Percentiles rank a stretch among this genome's conserved stretches.
These are phyloP conservation scores for Colletotrichum euphorbiae DNA, from an alignment of 2,329 filamentous ascomycete species.

Conservation along the genomic window DNA sequence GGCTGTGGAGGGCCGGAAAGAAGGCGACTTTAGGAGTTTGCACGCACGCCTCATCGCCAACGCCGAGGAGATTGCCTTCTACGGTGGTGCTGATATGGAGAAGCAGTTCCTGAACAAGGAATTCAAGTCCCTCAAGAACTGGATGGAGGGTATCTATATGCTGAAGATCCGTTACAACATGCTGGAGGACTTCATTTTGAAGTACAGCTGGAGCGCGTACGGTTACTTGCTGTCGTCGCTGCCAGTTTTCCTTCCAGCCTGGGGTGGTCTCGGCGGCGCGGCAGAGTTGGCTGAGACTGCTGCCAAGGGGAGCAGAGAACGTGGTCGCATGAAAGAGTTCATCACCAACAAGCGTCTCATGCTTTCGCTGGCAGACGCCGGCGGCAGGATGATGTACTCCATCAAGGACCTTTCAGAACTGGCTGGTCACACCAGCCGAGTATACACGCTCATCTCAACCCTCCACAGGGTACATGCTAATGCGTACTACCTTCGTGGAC, in stretches of 20 bases:
- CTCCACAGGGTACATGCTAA: constrained; percentile 93
- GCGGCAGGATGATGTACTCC: constrained; percentile 99
- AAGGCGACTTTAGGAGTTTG: constrained; percentile 92
- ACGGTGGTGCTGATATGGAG: constrained; percentile 94
- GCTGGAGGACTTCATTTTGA: constrained; percentile 96
- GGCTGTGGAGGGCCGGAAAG: constrained; percentile 92
- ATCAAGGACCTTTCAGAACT: constrained; percentile 98
- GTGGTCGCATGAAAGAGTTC: constrained; percentile 95
- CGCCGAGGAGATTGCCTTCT: constrained; percentile 97
- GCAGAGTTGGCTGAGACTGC: constrained; percentile 70
- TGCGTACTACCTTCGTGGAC: constrained; percentile 80
- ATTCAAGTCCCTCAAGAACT: constrained; percentile 91
- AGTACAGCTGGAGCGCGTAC: constrained; percentile 98
- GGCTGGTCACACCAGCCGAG: constrained; percentile 93
- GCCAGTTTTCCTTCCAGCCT: constrained; percentile 92
- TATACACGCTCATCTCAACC: constrained; percentile 95
- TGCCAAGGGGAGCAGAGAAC: constrained; percentile 72
- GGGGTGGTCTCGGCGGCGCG: constrained; percentile 85
- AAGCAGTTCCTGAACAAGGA: constrained; percentile 91
- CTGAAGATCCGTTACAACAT: constrained; percentile 99
- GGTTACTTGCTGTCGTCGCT: constrained; percentile 94
- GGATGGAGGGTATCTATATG: constrained; percentile 99
- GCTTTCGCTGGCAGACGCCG: constrained; percentile 95
- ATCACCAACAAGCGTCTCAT: constrained; percentile 99
- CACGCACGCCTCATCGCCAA: constrained; percentile 95